phyloP scores from a whole-genome alignment of 768 basidiomycete species.

The Leucogyrophana mollusca region DNA sequence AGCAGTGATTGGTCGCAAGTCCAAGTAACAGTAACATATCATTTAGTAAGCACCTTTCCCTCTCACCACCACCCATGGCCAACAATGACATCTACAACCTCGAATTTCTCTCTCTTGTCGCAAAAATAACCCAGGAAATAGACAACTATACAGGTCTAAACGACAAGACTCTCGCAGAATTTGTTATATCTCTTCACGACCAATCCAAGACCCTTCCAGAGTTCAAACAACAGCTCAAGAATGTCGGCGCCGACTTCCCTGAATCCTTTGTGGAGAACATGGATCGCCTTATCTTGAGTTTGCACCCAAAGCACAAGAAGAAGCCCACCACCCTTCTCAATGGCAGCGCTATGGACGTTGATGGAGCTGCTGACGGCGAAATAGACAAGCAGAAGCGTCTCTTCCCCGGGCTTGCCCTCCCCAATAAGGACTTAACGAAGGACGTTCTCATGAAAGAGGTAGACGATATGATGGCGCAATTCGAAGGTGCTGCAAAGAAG shows the following conservation, averaged over 20 bases:
- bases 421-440: conserved; percentile 67
- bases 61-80: conserved; percentile 43
- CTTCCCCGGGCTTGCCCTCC: conserved; percentile 86
- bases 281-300: conserved; percentile 89
- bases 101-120: conserved; percentile 88
- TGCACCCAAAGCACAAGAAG: conserved; percentile 97
- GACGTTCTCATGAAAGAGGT: conserved; percentile 87
- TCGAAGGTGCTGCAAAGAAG: conserved; percentile 69
- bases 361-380: conserved; percentile 43
- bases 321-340: conserved; percentile 37
- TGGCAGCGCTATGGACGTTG: conserved; percentile 29
- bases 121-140: conserved; percentile 90
- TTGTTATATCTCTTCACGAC: conserved; percentile 88
- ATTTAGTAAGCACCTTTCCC: conserved; percentile 6
- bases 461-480: conserved; percentile 83
- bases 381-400: conserved; percentile 77
- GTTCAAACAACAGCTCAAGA: conserved; percentile 80
- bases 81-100: conserved; percentile 85
- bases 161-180: conserved; percentile 95
- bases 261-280: conserved; percentile 90
- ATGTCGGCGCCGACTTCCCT: conserved; percentile 80
- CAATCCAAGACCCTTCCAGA: conserved; percentile 71
- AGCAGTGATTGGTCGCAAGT: too few relatives aligned
- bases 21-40: too few relatives aligned
- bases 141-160: conserved; percentile 81